phyloP scores from a whole-genome alignment of 805 yeast genomes.

The Kodamaea nitidulidarum region DNA sequence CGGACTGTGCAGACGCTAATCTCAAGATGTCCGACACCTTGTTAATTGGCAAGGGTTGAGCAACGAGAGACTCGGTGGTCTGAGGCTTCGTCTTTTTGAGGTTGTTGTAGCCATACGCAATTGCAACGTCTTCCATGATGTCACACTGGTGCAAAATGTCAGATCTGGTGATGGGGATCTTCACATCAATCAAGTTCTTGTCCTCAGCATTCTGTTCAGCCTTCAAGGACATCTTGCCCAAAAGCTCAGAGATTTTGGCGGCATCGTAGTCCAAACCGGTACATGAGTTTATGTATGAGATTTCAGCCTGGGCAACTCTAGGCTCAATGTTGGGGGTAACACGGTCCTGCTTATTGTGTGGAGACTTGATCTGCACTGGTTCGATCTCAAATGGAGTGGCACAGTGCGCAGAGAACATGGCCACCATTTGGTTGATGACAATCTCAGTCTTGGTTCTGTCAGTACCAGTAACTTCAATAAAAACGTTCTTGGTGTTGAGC shows the following conservation, averaged over 20 bases:
- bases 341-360: slow-evolving; percentile 74
- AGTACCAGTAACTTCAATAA: slow-evolving; percentile 92
- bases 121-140: slow-evolving; percentile 97
- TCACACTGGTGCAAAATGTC: slow-evolving; percentile 97
- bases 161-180: slow-evolving; percentile 90
- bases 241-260: slow-evolving; percentile 61
- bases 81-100: slow-evolving; percentile 75
- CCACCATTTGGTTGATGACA: slow-evolving; percentile 86
- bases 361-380: slow-evolving; percentile 81
- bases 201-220: slow-evolving; percentile 52
- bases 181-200: slow-evolving; percentile 54
- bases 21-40: slow-evolving; percentile 88
- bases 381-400: slow-evolving; percentile 79
- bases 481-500: slow-evolving; percentile 78
- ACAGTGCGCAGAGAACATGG: slow-evolving; percentile 93
- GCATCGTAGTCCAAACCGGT: slow-evolving; percentile 75
- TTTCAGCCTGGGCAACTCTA: slow-evolving; percentile 69
- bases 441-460: slow-evolving; percentile 92
- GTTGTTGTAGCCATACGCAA: slow-evolving; percentile 92
- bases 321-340: slow-evolving; percentile 68
- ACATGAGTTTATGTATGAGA: slow-evolving; percentile 84
- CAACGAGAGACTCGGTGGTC: slow-evolving; percentile 66
- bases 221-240: slow-evolving; percentile 75
- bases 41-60: slow-evolving; percentile 86
- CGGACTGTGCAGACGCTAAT: slow-evolving; percentile 86